These are phyloP conservation scores for Alternaria rosae DNA, from an alignment of 2,329 filamentous ascomycete genomes.

Conservation along the genomic window DNA sequence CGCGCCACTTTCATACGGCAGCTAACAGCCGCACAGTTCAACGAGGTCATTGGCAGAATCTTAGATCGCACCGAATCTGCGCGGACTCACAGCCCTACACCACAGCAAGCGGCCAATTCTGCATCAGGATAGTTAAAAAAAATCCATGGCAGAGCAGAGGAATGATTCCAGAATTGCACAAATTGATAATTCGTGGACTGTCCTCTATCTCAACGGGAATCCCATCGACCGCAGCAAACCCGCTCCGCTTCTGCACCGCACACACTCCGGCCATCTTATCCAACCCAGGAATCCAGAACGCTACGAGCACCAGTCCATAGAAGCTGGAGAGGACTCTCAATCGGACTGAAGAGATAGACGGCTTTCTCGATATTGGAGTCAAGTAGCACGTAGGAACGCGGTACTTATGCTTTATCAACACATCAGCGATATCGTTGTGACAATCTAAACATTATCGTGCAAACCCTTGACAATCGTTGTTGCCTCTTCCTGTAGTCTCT, in stretches of 20 bases:
- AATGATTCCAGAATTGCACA: too few species aligned
- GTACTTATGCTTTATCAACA: background rate
- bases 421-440: background rate
- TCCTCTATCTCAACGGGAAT: slow-evolving; percentile 9
- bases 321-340: background rate
- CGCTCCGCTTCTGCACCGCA: slow-evolving; percentile 14
- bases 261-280: slow-evolving; percentile 10
- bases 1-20: background rate
- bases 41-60: background rate
- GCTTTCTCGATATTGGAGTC: rapidly evolving
- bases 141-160: too few species aligned
- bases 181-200: too few species aligned
- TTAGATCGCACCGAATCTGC: too few species aligned
- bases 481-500: slow-evolving; percentile 4
- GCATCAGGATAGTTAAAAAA: too few species aligned
- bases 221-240: background rate
- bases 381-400: background rate
- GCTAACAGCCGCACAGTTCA: background rate
- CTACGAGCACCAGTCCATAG: background rate
- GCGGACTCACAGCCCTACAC: too few species aligned
- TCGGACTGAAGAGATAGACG: background rate
- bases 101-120: too few species aligned
- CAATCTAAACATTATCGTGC: background rate
- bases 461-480: background rate
- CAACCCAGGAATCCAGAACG: too few species aligned